phyloP scores from a whole-genome alignment of 108 stramenopile genomes.

The Cyclotella sp. region DNA sequence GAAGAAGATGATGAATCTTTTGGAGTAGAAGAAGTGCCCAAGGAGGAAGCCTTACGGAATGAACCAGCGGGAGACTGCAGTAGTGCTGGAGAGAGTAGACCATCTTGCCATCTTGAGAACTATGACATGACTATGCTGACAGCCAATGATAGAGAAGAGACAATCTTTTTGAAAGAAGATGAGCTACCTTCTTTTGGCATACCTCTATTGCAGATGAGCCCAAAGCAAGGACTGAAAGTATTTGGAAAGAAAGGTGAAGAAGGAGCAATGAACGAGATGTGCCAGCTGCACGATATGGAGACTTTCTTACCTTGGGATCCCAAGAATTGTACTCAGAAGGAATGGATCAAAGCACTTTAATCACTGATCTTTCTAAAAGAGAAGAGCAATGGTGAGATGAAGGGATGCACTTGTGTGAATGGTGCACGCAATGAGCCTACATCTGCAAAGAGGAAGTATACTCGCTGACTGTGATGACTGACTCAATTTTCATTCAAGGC shows the following conservation, averaged over 20 bases:
- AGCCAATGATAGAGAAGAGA: not conserved
- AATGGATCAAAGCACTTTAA: conserved; percentile 42
- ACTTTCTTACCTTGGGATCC: conserved; percentile 41
- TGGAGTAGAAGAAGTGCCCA: no score
- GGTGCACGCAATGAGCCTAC: conserved; percentile 29
- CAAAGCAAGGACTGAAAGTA: conserved; percentile 33
- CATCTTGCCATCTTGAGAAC: not conserved
- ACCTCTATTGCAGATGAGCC: not conserved
- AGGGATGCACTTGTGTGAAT: conserved; percentile 36
- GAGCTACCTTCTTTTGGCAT: not conserved
- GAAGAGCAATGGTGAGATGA: conserved; percentile 49
- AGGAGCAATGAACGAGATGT: conserved; percentile 47
- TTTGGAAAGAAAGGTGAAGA: conserved; percentile 46
- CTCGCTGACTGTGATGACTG: conserved; percentile 6
- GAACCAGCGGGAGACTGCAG: not conserved
- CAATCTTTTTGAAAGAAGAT: not conserved
- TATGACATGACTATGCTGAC: not conserved
- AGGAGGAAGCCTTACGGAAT: not conserved
- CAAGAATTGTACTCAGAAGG: conserved; percentile 24
- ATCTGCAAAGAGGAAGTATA: no score
- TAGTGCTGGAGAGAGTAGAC: not conserved
- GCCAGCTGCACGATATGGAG: conserved; percentile 45
- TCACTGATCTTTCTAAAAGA: no score
- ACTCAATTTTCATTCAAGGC: conserved; percentile 2
- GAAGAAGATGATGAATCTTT: no score